phyloP scores from a whole-genome alignment of 2,329 filamentous ascomycete genomes.

The Huntiella savannae region DNA sequence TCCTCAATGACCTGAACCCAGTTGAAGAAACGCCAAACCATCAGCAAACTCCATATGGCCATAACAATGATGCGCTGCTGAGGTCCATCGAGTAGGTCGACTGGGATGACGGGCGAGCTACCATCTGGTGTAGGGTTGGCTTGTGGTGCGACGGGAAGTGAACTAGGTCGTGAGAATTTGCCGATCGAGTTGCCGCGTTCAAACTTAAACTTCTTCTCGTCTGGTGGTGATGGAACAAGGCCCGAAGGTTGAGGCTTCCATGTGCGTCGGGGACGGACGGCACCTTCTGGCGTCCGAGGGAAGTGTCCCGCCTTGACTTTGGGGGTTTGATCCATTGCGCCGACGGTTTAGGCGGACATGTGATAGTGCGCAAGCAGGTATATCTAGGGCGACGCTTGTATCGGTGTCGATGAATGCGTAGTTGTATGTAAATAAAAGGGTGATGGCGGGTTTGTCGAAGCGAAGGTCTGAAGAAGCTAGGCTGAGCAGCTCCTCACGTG shows the following conservation, averaged over 20 bases:
- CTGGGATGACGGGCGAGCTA: slow-evolving; percentile 53
- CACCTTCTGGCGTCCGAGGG: slow-evolving; percentile 9
- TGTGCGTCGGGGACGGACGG: slow-evolving; percentile 10
- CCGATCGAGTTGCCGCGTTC: not conserved
- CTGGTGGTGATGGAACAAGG: slow-evolving; percentile 5
- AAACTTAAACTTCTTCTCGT: slow-evolving; percentile 3
- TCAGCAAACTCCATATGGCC: slow-evolving; percentile 55
- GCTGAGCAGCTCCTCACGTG: not conserved
- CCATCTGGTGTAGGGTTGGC: slow-evolving; percentile 13
- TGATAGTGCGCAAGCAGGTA: not conserved
- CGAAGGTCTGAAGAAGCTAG: not conserved
- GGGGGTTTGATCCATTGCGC: slow-evolving; percentile 10
- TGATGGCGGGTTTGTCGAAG: not conserved
- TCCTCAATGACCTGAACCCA: slow-evolving; percentile 62
- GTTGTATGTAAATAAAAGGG: not conserved
- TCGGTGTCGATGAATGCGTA: too few species aligned
- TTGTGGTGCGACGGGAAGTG: slow-evolving; percentile 30
- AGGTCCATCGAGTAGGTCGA: slow-evolving; percentile 68
- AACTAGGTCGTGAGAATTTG: slow-evolving; percentile 12
- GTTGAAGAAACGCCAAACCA: slow-evolving; percentile 76
- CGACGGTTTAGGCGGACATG: slow-evolving; percentile 2
- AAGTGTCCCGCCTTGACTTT: slow-evolving; percentile 10
- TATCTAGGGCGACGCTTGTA: not conserved
- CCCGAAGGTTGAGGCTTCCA: slow-evolving; percentile 7
- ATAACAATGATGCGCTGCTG: slow-evolving; percentile 77